Conservation (phyloP, 1,284 basidiomycete species). For the Baeospora myosura region DNA sequence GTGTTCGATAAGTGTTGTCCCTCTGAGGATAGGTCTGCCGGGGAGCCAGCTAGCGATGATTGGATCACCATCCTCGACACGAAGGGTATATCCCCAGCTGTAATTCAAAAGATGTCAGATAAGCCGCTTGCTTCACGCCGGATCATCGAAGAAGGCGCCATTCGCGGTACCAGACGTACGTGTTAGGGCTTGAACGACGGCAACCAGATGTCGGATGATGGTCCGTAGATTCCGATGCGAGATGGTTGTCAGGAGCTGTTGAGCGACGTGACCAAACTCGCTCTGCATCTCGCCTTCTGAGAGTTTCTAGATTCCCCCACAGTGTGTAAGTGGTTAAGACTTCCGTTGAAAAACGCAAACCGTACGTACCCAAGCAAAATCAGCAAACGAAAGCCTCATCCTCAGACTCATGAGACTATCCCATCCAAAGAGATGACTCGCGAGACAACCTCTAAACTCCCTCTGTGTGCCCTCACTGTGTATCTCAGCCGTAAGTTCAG, state of each 20-base stretch:
- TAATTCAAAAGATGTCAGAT: not conserved
- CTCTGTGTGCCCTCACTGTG: no score
- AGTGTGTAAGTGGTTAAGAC: no score
- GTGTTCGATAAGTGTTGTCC: constrained; percentile 37
- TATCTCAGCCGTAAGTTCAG: constrained; percentile 24
- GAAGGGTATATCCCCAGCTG: constrained; percentile 54
- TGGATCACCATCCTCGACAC: constrained; percentile 49
- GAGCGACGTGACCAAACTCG: constrained; percentile 44
- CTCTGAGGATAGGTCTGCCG: constrained; percentile 42
- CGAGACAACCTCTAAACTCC: constrained; percentile 43
- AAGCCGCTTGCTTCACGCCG: no score
- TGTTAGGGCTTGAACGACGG: constrained; percentile 35
- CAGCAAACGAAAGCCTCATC: constrained; percentile 49
- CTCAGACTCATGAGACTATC: constrained; percentile 43
- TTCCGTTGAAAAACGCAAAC: constrained; percentile 10
- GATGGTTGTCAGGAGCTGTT: constrained; percentile 40
- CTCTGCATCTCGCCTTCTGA: constrained; percentile 30
- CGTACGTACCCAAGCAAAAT: constrained; percentile 55
- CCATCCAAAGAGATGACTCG: constrained; percentile 55
- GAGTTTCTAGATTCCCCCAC: no score
- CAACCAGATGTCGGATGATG: constrained; percentile 48
- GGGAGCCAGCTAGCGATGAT: constrained; percentile 40
- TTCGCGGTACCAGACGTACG: constrained; percentile 28
- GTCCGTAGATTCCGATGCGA: constrained; percentile 48
- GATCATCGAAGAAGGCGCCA: not conserved